phyloP scores from a whole-genome alignment of 1,284 basidiomycete species.

The Cryptococcus amylolentus region DNA sequence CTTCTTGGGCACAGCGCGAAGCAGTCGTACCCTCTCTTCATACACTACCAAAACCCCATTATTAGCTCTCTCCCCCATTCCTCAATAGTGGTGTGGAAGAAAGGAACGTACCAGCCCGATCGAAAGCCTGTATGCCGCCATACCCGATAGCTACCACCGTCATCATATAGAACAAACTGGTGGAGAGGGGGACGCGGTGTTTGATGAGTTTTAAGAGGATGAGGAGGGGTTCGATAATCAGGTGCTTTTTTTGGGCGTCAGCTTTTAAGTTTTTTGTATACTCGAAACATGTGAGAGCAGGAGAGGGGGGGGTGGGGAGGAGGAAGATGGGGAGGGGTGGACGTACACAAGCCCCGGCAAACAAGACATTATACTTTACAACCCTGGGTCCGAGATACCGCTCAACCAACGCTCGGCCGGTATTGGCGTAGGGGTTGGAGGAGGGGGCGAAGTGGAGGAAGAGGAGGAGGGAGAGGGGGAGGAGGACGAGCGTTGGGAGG shows the following conservation, averaged over 20 bases:
- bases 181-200: conserved; percentile 15
- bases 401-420: conserved; percentile 5
- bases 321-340: no score
- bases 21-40: conserved; percentile 7
- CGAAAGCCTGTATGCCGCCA: conserved; percentile 33
- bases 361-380: conserved; percentile 14
- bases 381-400: conserved; percentile 17
- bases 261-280: background rate
- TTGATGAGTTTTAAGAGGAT: conserved; percentile 9
- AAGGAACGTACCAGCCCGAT: conserved; percentile 32
- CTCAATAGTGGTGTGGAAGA: background rate
- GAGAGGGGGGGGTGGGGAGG: no score
- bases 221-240: conserved; percentile 16
- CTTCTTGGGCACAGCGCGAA: conserved; percentile 8
- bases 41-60: background rate
- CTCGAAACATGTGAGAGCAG: background rate
- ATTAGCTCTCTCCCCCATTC: background rate
- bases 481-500: background rate
- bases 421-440: background rate
- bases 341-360: conserved; percentile 33
- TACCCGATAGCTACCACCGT: conserved; percentile 29
- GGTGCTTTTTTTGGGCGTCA: conserved; percentile 12
- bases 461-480: conserved; percentile 7
- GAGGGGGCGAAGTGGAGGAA: conserved; percentile 7
- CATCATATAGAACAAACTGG: conserved; percentile 25